Evolutionary conservation across 1,284 basidiomycete species (phyloP).

Genomic region (Flammula alnicola): DNA sequence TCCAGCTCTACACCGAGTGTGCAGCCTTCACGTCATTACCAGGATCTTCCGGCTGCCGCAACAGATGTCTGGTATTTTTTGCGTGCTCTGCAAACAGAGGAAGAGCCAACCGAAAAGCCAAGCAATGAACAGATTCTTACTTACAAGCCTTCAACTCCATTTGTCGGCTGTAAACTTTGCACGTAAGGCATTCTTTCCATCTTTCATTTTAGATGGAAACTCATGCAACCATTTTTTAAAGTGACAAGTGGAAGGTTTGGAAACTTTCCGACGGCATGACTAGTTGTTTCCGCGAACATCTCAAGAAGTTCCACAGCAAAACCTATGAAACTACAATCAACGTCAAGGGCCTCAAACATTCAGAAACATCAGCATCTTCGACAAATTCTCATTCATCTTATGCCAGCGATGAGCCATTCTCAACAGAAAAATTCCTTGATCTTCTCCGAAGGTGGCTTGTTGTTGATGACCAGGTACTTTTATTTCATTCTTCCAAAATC

Average conservation of each 20-base stretch:
- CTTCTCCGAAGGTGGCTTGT: conserved; percentile 22
- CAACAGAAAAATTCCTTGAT: conserved; percentile 17
- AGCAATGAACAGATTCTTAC: not conserved
- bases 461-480: conserved; percentile 30
- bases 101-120: conserved; percentile 1
- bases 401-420: conserved; percentile 15
- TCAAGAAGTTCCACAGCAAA: too few relatives aligned
- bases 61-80: conserved; percentile 27
- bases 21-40: too few relatives aligned
- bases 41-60: too few relatives aligned
- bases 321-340: too few relatives aligned
- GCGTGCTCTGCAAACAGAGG: not conserved
- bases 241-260: too few relatives aligned
- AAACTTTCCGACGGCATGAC: too few relatives aligned
- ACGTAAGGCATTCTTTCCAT: conserved; percentile 13
- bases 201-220: not conserved
- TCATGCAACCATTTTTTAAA: conserved; percentile 18
- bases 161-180: conserved; percentile 23
- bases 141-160: conserved; percentile 6
- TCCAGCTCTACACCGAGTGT: too few relatives aligned
- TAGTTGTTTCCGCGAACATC: too few relatives aligned
- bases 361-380: not conserved
- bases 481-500: not conserved
- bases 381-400: too few relatives aligned
- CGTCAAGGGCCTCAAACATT: too few relatives aligned